A percentile compares a stretch with the other conserved stretches of the same genome.
Evolutionary conservation across 805 yeast genomes (phyloP).

Genomic region (Metschnikowia kofuensis): DNA sequence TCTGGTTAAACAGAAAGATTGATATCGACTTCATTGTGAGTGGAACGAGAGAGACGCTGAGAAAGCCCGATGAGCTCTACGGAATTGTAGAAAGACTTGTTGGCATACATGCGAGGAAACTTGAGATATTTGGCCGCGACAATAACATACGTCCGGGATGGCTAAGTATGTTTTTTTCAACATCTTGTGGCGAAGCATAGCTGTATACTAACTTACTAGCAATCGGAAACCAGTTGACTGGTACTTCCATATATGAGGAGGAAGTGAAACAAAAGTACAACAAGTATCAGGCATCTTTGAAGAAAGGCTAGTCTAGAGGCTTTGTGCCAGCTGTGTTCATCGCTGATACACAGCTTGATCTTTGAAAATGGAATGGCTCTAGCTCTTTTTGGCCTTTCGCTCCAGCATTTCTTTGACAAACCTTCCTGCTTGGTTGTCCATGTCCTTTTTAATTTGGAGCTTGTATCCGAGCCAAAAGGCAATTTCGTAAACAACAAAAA

Average conservation of each 20-base stretch:
- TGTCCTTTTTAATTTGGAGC: constrained; percentile 45
- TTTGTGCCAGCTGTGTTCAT: too few species aligned
- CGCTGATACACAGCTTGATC: background rate
- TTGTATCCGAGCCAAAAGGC: constrained; percentile 66
- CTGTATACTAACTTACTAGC: constrained; percentile 31
- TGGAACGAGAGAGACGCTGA: constrained; percentile 79
- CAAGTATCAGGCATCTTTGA: constrained; percentile 9
- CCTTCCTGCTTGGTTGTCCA: constrained; percentile 47
- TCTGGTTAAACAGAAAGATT: constrained; percentile 62
- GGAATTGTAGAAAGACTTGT: constrained; percentile 82
- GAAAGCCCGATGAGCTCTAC: constrained; percentile 89
- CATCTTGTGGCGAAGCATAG: background rate
- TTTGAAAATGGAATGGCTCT: background rate
- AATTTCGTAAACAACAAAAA: constrained; percentile 77
- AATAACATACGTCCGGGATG: constrained; percentile 88
- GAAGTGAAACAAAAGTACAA: constrained; percentile 48
- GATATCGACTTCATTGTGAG: constrained; percentile 81
- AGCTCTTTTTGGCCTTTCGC: constrained; percentile 16
- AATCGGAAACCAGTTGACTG: constrained; percentile 74
- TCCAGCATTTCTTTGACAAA: constrained; percentile 32
- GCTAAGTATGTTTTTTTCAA: constrained; percentile 48
- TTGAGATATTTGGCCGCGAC: constrained; percentile 86
- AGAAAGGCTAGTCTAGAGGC: background rate
- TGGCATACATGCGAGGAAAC: constrained; percentile 70
- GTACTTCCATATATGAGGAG: constrained; percentile 54